phyloP scores from a whole-genome alignment of 1,284 basidiomycete genomes.

The Rhodotorula sp. region DNA sequence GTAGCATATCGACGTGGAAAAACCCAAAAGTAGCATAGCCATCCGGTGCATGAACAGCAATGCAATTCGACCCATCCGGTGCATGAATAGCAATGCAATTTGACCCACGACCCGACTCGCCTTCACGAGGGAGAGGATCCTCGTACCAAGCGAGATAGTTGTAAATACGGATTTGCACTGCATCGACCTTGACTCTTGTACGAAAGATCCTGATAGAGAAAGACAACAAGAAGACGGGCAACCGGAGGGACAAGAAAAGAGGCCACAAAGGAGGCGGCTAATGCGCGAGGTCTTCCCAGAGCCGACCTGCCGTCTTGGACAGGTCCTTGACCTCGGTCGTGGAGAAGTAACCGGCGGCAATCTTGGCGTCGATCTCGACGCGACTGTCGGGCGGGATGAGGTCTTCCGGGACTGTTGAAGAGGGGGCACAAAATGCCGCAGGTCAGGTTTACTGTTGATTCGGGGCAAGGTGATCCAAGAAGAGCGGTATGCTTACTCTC shows the following conservation, averaged over 20 bases:
- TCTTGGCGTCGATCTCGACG: slow-evolving; percentile 93
- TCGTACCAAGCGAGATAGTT: too few species aligned
- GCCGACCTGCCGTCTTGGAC: slow-evolving; percentile 84
- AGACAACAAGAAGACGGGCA: background rate
- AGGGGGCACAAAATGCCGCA: slow-evolving; percentile 38
- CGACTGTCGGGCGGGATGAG: slow-evolving; percentile 84
- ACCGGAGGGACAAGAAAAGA: background rate
- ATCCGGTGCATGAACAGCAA: too few species aligned
- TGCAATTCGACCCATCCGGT: too few species aligned
- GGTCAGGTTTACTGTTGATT: slow-evolving; percentile 31
- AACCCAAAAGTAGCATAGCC: too few species aligned
- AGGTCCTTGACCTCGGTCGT: slow-evolving; percentile 75
- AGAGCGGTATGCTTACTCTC: slow-evolving; percentile 54
- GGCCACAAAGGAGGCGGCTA: background rate
- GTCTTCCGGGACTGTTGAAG: slow-evolving; percentile 52
- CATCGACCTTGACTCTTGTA: too few species aligned
- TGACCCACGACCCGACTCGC: too few species aligned
- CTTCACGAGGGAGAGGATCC: too few species aligned
- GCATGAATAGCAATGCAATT: too few species aligned
- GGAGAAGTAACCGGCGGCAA: slow-evolving; percentile 86
- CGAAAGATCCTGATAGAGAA: background rate
- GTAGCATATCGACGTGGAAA: too few species aligned
- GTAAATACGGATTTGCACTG: too few species aligned
- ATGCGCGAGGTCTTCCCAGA: slow-evolving; percentile 55
- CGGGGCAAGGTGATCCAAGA: background rate